Conservation (phyloP, 768 basidiomycete genomes). For the Gautieria morchelliformis region DNA sequence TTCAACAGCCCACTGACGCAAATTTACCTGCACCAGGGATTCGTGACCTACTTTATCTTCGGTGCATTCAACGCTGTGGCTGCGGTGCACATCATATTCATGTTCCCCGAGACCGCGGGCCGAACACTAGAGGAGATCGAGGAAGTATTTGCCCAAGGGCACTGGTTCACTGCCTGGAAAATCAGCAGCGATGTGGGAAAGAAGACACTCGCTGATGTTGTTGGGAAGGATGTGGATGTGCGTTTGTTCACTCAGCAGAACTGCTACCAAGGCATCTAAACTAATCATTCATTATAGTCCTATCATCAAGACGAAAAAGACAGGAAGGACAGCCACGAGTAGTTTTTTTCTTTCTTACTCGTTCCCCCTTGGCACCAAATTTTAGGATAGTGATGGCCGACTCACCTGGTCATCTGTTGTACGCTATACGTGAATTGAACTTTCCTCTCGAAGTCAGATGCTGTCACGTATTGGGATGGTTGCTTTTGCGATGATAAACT, state of each 20-base stretch:
- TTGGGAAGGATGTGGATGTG: neutral
- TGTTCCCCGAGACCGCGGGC: slow-evolving; percentile 71
- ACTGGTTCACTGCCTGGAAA: slow-evolving; percentile 64
- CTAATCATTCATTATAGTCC: neutral
- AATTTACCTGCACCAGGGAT: neutral
- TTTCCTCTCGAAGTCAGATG: too few relatives aligned
- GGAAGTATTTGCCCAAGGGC: slow-evolving; percentile 62
- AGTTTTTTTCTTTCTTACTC: neutral
- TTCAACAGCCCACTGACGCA: neutral
- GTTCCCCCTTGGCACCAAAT: too few relatives aligned
- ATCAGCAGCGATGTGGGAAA: slow-evolving; percentile 51
- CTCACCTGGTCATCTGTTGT: too few relatives aligned
- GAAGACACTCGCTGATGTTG: slow-evolving; percentile 47
- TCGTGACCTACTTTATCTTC: slow-evolving; percentile 62
- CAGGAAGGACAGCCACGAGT: neutral
- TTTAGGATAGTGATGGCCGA: too few relatives aligned
- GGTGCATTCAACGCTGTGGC: slow-evolving; percentile 68
- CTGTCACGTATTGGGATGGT: too few relatives aligned
- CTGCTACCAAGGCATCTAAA: too few relatives aligned
- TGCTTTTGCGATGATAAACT: too few relatives aligned
- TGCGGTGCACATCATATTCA: slow-evolving; percentile 64
- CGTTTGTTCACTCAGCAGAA: too few relatives aligned
- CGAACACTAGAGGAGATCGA: slow-evolving; percentile 73
- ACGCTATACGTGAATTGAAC: too few relatives aligned
- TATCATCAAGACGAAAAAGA: neutral